Evolutionary conservation across 805 yeast genomes (phyloP), one percentile per base, ranked within the genome.

Genomic region (Saccharomycopsis sp.): DNA sequence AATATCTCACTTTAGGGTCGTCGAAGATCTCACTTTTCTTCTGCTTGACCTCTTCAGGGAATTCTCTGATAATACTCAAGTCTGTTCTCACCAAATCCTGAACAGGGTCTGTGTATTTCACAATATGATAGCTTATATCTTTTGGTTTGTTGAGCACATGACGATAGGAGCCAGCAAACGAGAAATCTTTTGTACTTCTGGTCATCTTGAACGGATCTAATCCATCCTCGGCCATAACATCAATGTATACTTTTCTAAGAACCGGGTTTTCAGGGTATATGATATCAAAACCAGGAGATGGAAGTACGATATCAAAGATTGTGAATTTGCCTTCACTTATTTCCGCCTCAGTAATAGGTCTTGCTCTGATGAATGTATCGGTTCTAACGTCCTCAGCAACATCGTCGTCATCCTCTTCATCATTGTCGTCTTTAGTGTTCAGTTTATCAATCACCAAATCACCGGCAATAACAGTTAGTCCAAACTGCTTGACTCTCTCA

Each of bases 281-380:
- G n/a, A 94, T 82, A 68, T 91, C 97, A 69, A 84, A 91, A 0
- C 99, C 99, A 1, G 99, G 99, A 0, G 96, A 82, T n/a, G 99
- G 98, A 57, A 94, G 75, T 2, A 96, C 96, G 29, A 94, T 78
- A 70, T 94, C 98, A 67, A 79, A 85, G 38, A 93, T 86, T 12
- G 86, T 71, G 68, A 78, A 88, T 56, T 77, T 80, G 0, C 81
- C 81, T 1, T 74, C 57, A 2, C 75, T 81, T 23, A 86, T 74
- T 60, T 93, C 98, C 58, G 84, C 90, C 57, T 81, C 77, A 0
- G 96, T 88, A 19, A 94, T 77, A 0, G 86, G 80, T 64, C 86
- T 79, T 1, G 96, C 97, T 64, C 89, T 80, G 24, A 79, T 74
- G 60, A 79, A 84, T 7, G 72, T 75, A 52, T 77, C 81, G 34